Base-by-base conservation (phyloP, 106 monocot genomes). In the Apostasia ramifera region DNA sequence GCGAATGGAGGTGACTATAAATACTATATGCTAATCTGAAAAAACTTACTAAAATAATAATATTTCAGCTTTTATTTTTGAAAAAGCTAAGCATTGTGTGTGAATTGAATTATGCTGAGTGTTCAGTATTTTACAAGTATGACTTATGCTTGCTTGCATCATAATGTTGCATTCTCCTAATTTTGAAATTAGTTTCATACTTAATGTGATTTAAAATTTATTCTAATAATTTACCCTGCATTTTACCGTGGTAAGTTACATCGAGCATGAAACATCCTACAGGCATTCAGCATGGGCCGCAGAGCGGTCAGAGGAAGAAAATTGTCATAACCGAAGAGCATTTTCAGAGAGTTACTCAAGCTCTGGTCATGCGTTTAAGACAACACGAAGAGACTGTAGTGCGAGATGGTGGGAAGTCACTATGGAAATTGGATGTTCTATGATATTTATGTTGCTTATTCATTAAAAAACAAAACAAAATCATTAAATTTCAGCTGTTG, bases 281-380 rank as follows among this genome's bases (percentile, higher is more conserved):
- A 87, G 83, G 64, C n/a, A 55, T 59, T 74, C 75, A 59, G 13
- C 83, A 84, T 72, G 84, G 61, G 26, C 3, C 45, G 15, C 86
- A 78, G 6, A 68, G 15, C 46, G 52, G 42, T 41, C 83, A 70
- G 43, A 91, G 79, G 74, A 86, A 85, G 62, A 92, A 92, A 68
- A 79, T 98, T 61, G 82, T 79, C 15, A 90, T 85, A 61, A 87
- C 89, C 5, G 93, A 88, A 76, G 92, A 98, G 53, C 87, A 93
- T 75, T 90, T 98, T 53, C 92, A 98, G 80, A 85, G 74, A 71
- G 80, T 98, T 67, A 98, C 92, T 55, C 90, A 86, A 74, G 84
- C 98, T 47, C 70, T 98, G 4, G 78, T 90, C 40, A 78, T 93
- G 89, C 82, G 85, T 3, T 57, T 98, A 47, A 71, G 98, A 26